Percentiles rank a stretch among this genome's conserved stretches.
Conservation (phyloP, 2,329 filamentous ascomycete genomes). For the Thyridium curvatum region DNA sequence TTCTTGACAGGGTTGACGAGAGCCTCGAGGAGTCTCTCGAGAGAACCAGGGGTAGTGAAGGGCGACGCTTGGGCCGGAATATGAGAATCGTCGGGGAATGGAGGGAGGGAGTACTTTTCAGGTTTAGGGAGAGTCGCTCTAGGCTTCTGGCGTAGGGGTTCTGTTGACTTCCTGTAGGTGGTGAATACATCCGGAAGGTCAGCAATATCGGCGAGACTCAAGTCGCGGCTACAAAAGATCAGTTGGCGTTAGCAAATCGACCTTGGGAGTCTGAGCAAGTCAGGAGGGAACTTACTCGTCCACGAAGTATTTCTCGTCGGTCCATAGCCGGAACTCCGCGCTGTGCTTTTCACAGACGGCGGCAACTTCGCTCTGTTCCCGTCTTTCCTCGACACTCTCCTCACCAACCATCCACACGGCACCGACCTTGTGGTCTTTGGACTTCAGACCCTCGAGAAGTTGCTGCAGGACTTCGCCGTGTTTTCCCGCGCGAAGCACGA, state of each 20-base stretch:
- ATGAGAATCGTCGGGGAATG: conserved; percentile 39
- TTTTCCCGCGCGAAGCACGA: conserved; percentile 59
- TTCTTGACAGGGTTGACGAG: conserved; percentile 52
- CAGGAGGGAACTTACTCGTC: conserved; percentile 59
- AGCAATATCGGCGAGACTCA: conserved; percentile 47
- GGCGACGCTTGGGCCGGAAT: conserved; percentile 55
- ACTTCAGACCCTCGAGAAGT: conserved; percentile 44
- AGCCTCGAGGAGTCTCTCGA: conserved; percentile 44
- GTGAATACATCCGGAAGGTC: conserved; percentile 73
- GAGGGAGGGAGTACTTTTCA: conserved; percentile 43
- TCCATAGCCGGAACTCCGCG: conserved; percentile 58
- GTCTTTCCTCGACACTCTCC: conserved; percentile 61
- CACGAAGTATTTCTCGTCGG: conserved; percentile 72
- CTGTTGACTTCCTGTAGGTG: conserved; percentile 64
- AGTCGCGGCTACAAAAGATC: conserved; percentile 49
- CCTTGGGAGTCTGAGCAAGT: not conserved
- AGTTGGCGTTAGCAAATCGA: not conserved
- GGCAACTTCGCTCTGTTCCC: conserved; percentile 53
- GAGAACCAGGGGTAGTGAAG: conserved; percentile 54
- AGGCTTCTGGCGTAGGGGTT: conserved; percentile 62
- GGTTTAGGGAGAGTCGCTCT: conserved; percentile 50
- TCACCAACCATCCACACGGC: conserved; percentile 71
- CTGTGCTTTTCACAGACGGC: conserved; percentile 43
- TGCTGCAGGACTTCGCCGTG: conserved; percentile 50
- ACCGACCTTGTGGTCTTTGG: conserved; percentile 40